Base-by-base conservation (phyloP, 169 alveolate species). In the Plasmodium coatneyi region DNA sequence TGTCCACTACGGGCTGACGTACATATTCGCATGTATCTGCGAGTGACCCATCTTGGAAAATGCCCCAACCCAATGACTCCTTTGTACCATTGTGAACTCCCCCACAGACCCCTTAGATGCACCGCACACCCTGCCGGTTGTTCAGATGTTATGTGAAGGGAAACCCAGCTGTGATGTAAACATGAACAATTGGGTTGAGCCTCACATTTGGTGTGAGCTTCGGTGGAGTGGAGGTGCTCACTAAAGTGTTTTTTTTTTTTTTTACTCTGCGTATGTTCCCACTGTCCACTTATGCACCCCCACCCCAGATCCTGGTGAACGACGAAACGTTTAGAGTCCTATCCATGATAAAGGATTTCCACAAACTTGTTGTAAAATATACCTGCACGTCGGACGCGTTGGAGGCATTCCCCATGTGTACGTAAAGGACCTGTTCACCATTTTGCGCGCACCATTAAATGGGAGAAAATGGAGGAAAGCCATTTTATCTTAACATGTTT, bases 71-170 rank as follows among this genome's bases (percentile, higher is more conserved):
- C 2, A n/a, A 71, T 9, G 6, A 83, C 5, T 14, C 32, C 36
- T 71, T 41, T 56, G 32, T 71, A 28, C 78, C 22, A 43, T 28
- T 28, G 22, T 70, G 22, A 9, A 43, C n/a, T 71, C 74, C 81
- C 39, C 10, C 60, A 91, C 60, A 91, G 95, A 70, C 56, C 30
- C 92, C 39, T 54, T 43, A 19, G 95, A 91, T 70, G 95, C 92
- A 14, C 95, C 95, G 5, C 95, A 91, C 72, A 91, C 95, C 52
- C 49, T 91, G 52, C 95, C 95, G 0, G 92, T 91, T 91, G 92
- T 91, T 28, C 95, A 91, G 74, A 91, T 91, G 95, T 32, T 91
- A 36, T 91, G 95, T 81, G 95, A 91, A 91, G 95, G 95, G 66
- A 91, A 81, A 71, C 56, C 71, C 56, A 81, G 56, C 34, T 91